These are phyloP conservation scores for Solanum stenotomum DNA, from an alignment of 257 asterid species.

Conservation along the genomic window DNA sequence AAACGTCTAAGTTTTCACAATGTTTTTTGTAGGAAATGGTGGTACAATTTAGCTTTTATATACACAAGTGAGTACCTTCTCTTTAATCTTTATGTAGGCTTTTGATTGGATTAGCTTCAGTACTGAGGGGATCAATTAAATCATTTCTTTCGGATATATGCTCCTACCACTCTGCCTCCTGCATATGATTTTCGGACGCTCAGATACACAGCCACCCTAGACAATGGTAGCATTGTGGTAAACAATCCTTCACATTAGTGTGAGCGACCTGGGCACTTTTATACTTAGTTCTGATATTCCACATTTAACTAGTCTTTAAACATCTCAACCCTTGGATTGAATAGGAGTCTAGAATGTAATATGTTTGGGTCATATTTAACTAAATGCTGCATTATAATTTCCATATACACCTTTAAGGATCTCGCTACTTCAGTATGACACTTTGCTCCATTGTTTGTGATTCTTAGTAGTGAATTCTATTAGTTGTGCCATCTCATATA, in stretches of 20 bases:
- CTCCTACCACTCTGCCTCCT: slow-evolving; percentile 94
- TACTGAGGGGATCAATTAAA: not conserved
- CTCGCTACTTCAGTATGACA: not conserved
- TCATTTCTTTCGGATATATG: slow-evolving; percentile 56
- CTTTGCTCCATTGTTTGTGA: not conserved
- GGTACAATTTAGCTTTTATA: slow-evolving; percentile 86
- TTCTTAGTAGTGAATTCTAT: not conserved
- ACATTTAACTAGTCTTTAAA: no score
- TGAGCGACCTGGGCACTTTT: not conserved
- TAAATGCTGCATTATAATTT: not conserved
- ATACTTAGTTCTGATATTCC: not conserved
- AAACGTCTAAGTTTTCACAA: slow-evolving; percentile 78
- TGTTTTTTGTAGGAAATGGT: slow-evolving; percentile 83
- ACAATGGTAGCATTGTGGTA: slow-evolving; percentile 92
- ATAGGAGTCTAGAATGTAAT: not conserved
- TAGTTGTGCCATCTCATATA: not conserved
- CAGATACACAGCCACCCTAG: slow-evolving; percentile 87
- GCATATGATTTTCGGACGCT: slow-evolving; percentile 98
- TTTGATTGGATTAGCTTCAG: not conserved
- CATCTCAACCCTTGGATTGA: not conserved
- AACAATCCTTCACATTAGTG: slow-evolving; percentile 1
- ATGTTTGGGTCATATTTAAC: not conserved
- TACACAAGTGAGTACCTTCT: slow-evolving; percentile 48
- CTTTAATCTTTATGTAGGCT: not conserved
- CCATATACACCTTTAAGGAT: not conserved